Evolutionary conservation across 805 yeast species (phyloP).

Genomic region (Candida nitratophila): DNA sequence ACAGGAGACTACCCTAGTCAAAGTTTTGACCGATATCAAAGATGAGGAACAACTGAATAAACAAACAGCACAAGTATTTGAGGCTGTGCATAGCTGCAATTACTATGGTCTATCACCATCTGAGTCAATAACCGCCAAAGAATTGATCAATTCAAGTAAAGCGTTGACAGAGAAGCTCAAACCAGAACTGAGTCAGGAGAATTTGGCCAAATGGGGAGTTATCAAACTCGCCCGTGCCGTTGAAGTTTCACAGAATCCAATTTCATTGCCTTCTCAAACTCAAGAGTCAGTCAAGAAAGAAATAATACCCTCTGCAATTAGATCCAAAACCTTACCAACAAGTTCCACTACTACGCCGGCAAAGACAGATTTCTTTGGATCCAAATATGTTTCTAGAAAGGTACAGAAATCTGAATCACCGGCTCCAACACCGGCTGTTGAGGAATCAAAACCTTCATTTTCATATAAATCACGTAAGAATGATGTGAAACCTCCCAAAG

Average conservation of each 20-base stretch:
- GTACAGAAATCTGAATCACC: not conserved
- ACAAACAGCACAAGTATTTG: not conserved
- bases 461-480: not conserved
- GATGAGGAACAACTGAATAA: not conserved
- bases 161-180: not conserved
- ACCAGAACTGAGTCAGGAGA: not conserved
- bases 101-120: not conserved
- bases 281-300: not conserved
- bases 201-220: not conserved
- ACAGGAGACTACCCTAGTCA: not conserved
- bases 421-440: not conserved
- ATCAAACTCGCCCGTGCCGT: not conserved
- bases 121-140: not conserved
- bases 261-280: not conserved
- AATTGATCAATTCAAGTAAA: not conserved
- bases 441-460: not conserved
- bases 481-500: not conserved
- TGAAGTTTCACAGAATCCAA: not conserved
- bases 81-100: not conserved
- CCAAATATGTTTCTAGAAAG: conserved; percentile 27
- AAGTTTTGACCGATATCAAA: not conserved
- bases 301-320: not conserved
- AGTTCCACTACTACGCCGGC: not conserved
- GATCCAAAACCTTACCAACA: not conserved
- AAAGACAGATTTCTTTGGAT: conserved; percentile 10